phyloP scores from a whole-genome alignment of 2,329 filamentous ascomycete genomes.

The Penicillium frequentans region DNA sequence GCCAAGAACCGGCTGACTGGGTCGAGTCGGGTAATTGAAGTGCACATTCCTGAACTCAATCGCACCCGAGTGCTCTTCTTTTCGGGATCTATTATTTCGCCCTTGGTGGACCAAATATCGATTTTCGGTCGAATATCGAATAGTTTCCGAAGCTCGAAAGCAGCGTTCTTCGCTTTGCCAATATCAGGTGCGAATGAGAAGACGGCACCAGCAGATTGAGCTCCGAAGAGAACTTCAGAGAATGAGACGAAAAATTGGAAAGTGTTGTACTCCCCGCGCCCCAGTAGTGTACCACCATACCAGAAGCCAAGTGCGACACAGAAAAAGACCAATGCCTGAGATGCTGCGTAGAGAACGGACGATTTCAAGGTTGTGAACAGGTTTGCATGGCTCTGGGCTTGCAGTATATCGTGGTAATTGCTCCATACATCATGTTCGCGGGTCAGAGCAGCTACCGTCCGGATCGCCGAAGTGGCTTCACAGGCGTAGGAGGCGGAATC shows the following conservation, averaged over 20 bases:
- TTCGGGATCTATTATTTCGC: slow-evolving; percentile 57
- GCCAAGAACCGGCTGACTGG: slow-evolving; percentile 86
- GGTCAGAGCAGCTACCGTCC: slow-evolving; percentile 88
- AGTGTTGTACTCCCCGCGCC: slow-evolving; percentile 66
- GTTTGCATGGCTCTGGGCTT: slow-evolving; percentile 64
- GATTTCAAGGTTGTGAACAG: slow-evolving; percentile 74
- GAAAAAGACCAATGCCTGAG: slow-evolving; percentile 80
- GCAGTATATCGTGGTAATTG: slow-evolving; percentile 67
- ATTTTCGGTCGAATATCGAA: slow-evolving; percentile 81
- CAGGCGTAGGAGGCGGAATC: slow-evolving; percentile 83
- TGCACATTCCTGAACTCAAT: slow-evolving; percentile 92
- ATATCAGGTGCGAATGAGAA: slow-evolving; percentile 91
- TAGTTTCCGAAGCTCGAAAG: slow-evolving; percentile 76
- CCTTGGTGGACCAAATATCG: slow-evolving; percentile 75
- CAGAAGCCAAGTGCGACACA: slow-evolving; percentile 88
- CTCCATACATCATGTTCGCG: slow-evolving; percentile 76
- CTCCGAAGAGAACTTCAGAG: slow-evolving; percentile 82
- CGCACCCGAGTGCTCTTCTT: slow-evolving; percentile 61
- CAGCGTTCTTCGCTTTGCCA: slow-evolving; percentile 87
- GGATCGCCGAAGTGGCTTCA: slow-evolving; percentile 89
- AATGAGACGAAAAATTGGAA: slow-evolving; percentile 95
- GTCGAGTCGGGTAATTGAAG: slow-evolving; percentile 89
- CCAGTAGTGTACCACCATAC: slow-evolving; percentile 81
- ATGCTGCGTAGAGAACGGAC: slow-evolving; percentile 75
- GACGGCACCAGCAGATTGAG: slow-evolving; percentile 85